Evolutionary conservation across 768 basidiomycete species (phyloP), one percentile per base, ranked within the genome.

Genomic region (Porpolomopsis calyptriformis): DNA sequence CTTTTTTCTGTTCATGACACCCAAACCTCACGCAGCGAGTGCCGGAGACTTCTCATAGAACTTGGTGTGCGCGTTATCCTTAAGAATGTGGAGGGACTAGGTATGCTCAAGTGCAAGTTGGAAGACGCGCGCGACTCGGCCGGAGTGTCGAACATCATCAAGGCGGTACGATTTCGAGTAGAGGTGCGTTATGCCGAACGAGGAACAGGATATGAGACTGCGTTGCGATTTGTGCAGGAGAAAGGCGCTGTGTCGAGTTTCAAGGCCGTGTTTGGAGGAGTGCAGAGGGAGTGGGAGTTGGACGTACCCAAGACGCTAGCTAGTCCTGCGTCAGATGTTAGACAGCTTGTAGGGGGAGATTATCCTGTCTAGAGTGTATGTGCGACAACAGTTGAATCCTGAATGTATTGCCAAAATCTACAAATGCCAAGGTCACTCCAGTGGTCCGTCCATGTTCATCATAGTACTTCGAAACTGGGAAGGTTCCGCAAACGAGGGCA

Each of bases 201-300:
- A 26, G 55, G 54, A 50, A 72, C 64, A 37, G 58, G 62, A 8
- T 63, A 59, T 44, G 66, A 71, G 49, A 77, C 83, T 10, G 68
- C 70, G 29, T 61, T 94, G 53, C 68, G 73, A 14, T 58, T 94
- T 42, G 70, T 86, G 11, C 82, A 87, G 52, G 92, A 96, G 67
- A 91, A 82, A 61, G 94, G 94, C 3, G 82, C 91, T 14, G 68
- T 78, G 35, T 86, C 87, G 19, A 81, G 76, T 23, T 89, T 96
- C 68, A 85, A 80, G 62, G 71, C 76, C 42, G 68, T 90, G 23
- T 86, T 76, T 59, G 76, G 70, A 49, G 71, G 78, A 34, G 60
- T 96, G 46, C 69, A 73, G 49, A 66, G 71, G 24, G 73, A 78
- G 18, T 96, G 90, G 92, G 76, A 76, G 40, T 57, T 85, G 55